Base-by-base conservation (phyloP, 768 basidiomycete genomes). In the Lentinula boryana region DNA sequence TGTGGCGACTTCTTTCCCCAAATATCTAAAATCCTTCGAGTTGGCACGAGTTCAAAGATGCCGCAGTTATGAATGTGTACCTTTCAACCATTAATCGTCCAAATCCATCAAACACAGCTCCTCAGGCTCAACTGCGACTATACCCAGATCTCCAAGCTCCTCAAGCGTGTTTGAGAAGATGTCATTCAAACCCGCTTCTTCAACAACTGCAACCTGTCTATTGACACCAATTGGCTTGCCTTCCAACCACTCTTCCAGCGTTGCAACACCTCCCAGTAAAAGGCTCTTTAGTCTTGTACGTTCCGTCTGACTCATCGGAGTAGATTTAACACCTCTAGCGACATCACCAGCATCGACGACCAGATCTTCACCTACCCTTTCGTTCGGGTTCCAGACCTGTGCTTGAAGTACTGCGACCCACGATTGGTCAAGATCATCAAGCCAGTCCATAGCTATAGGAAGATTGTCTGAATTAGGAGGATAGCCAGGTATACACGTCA, bases 371-470 rank as follows among this genome's bases (percentile, higher is more conserved):
- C 78, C 81, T 1, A 64, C 62, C 4, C 76, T 75, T 43, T 70
- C 51, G 3, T 68, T 72, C 1, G 86, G 77, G 64, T 91, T 84
- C 91, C 91, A 93, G 1, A 80, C 76, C 65, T 89, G 85, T 5
- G 75, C 73, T 41, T 79, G 79, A 32, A 93, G 76, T 1, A 88
- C 86, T 16, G 82, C 78, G 13, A 84, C 64, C 91, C 91, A 93
- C 0, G 84, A 88, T 55, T 84, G 79, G 70, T 93, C 91, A 40
- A 93, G 78, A 66, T 89, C 85, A 67, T 85, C 83, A 27, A 92
- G 73, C 75, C 84, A 88, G 62, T 87, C 84, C 27, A 88, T 75
- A 5, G 89, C 76, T 40, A 79, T 74, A 35, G 73, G 78, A 1
- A 93, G 71, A 13, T 75, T 71, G 6, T 74, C 70, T 21, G 72